phyloP scores from a whole-genome alignment of 148 eudicot species.

The Hydrangea macrophylla region DNA sequence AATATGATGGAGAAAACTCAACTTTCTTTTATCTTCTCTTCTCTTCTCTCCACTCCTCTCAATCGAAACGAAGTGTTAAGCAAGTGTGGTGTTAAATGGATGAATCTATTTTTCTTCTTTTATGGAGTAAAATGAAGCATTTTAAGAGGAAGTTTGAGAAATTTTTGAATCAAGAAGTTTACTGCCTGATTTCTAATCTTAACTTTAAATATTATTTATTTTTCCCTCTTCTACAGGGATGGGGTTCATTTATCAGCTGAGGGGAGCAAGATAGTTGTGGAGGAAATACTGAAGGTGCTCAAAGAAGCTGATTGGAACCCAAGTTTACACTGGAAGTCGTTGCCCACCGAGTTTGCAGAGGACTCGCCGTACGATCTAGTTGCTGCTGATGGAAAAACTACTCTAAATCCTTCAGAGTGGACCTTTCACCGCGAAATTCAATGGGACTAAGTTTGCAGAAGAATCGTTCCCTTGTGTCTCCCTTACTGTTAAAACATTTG shows the following conservation, averaged over 20 bases:
- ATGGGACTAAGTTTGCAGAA: constrained; percentile 49
- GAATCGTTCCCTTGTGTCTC: not conserved
- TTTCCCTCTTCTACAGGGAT: constrained; percentile 45
- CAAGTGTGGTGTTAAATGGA: no score
- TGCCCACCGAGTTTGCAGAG: constrained; percentile 72
- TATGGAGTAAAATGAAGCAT: not conserved
- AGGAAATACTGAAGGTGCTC: constrained; percentile 80
- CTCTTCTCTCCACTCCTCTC: no score
- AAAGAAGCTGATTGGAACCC: constrained; percentile 87
- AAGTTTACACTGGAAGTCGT: constrained; percentile 80
- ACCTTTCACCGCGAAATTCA: constrained; percentile 57
- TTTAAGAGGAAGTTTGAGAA: not conserved
- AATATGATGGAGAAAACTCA: no score
- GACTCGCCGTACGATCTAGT: constrained; percentile 68
- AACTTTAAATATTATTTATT: no score
- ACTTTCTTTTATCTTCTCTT: no score
- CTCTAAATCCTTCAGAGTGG: constrained; percentile 76
- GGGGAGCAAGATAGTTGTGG: constrained; percentile 74
- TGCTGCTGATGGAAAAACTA: constrained; percentile 51
- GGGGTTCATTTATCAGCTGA: constrained; percentile 84
- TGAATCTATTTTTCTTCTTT: not conserved
- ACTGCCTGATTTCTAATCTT: not conserved
- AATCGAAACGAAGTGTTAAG: no score
- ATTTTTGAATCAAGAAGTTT: not conserved
- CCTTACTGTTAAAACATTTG: no score